Evolutionary conservation across 805 yeast genomes (phyloP), one percentile per base, ranked within the genome.

Genomic region (Lachancea dasiensis): DNA sequence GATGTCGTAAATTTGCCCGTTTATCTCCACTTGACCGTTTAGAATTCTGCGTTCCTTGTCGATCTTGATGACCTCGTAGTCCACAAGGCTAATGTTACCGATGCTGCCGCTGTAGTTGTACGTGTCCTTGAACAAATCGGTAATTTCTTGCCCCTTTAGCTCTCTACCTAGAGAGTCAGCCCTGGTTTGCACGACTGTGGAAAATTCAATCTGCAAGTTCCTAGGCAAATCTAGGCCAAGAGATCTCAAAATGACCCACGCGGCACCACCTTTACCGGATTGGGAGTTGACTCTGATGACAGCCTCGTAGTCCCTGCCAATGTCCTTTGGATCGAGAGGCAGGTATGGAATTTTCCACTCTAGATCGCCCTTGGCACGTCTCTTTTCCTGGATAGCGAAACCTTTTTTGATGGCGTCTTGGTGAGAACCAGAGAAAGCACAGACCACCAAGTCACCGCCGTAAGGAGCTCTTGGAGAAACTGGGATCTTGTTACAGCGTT

Each of bases 221-320:
- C 86, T 73, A 58, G 90, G 90, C 46, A 81, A 65, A 54, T 81
- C 90, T 49, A 81, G 66, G 45, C 85, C 87, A 49, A 80, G 64
- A 22, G 82, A 67, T 63, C 84, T 71, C 54, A 79, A 72, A 45
- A 81, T 70, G 40, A 81, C 77, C 90, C 90, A 81, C 16, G 89
- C 86, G 31, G 89, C 86, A 61, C 90, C 90, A 56, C 90, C 90
- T 61, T 81, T 81, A 61, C 90, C 90, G n/a, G 86, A 78, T 65
- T 81, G 90, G 16, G 90, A 81, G 65, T 81, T 81, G 52, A 81
- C 89, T 68, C 90, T 72, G 56, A 81, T 81, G 41, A 81, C 84
- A 38, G 87, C 89, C 65, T 81, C 90, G 60, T 81, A 81, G 50
- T 72, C 80, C 68, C 86, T 72, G 40, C 90, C 90, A 49, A 81